phyloP scores from a whole-genome alignment of 768 basidiomycete genomes.

The Termitomyces sp. region DNA sequence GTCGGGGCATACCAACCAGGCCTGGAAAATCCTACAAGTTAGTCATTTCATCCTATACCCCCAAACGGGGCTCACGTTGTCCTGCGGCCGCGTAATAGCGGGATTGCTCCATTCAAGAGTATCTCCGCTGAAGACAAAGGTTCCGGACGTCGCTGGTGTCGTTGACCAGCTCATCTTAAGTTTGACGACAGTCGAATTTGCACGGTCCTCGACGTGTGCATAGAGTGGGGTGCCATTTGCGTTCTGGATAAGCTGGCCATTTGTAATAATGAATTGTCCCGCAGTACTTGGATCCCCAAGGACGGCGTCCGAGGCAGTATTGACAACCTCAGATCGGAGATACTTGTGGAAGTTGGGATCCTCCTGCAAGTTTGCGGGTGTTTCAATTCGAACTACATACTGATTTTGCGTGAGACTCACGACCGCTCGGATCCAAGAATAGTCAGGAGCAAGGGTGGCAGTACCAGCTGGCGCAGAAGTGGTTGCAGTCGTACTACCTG shows the following conservation, averaged over 20 bases:
- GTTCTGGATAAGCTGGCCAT: slow-evolving; percentile 52
- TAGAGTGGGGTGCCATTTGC: slow-evolving; percentile 39
- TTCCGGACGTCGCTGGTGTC: slow-evolving; percentile 39
- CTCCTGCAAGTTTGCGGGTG: slow-evolving; percentile 25
- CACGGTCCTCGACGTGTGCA: slow-evolving; percentile 41
- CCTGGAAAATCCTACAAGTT: slow-evolving; percentile 21
- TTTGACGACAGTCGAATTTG: slow-evolving; percentile 41
- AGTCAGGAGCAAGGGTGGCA: slow-evolving; percentile 41
- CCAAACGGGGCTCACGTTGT: slow-evolving; percentile 32
- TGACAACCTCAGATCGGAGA: slow-evolving; percentile 43
- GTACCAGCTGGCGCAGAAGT: slow-evolving; percentile 26
- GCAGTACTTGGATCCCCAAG: slow-evolving; percentile 47
- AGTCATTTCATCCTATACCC: background rate
- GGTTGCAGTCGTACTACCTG: slow-evolving; percentile 21
- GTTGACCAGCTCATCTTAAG: slow-evolving; percentile 45
- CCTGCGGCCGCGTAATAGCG: slow-evolving; percentile 43
- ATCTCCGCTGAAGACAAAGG: slow-evolving; percentile 54
- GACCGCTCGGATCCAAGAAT: slow-evolving; percentile 54
- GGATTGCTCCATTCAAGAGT: slow-evolving; percentile 54
- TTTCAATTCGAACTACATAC: background rate
- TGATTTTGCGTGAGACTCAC: slow-evolving; percentile 23
- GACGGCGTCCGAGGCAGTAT: slow-evolving; percentile 41
- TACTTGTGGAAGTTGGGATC: slow-evolving; percentile 60
- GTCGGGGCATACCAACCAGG: slow-evolving; percentile 56
- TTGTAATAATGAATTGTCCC: slow-evolving; percentile 50